Conservation (phyloP, 345 rosid species). For the Mallotus nudiflorus region DNA sequence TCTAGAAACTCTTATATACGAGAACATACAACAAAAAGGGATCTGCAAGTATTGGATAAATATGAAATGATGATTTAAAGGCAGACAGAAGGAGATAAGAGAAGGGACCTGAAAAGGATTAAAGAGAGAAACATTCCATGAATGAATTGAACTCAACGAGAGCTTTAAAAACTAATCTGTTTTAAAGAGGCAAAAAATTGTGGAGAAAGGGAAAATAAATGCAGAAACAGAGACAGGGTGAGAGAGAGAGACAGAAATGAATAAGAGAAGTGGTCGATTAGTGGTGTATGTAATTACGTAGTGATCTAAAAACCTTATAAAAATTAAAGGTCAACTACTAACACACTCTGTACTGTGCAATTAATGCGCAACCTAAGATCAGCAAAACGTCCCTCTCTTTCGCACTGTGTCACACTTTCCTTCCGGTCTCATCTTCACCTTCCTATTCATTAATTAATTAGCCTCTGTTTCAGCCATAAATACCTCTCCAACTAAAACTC, state of each 20-base stretch:
- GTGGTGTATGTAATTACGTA: slow-evolving; percentile 28
- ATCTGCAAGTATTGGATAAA: background rate
- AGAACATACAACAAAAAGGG: background rate
- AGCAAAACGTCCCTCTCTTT: slow-evolving; percentile 18
- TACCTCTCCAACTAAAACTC: slow-evolving; percentile 37
- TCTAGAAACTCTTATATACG: too few species aligned
- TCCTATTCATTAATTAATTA: slow-evolving; percentile 34
- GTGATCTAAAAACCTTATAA: slow-evolving; percentile 17
- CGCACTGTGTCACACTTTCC: background rate
- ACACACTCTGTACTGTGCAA: slow-evolving; percentile 26
- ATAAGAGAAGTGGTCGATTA: background rate
- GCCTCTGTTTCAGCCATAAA: slow-evolving; percentile 45
- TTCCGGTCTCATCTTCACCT: slow-evolving; percentile 1
- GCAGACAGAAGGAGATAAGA: background rate
- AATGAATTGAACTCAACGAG: background rate
- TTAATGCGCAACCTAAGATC: slow-evolving; percentile 29
- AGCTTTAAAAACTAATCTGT: too few species aligned
- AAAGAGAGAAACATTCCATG: slow-evolving; percentile 11
- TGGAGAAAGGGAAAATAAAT: slow-evolving; percentile 6
- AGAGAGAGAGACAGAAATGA: background rate
- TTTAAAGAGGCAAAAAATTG: background rate
- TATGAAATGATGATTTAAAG: slow-evolving; percentile 1
- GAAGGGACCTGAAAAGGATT: background rate
- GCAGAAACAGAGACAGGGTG: slow-evolving; percentile 8
- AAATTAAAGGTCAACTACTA: slow-evolving; percentile 22